Evolutionary conservation across 192 early-diverging fungal genomes (phyloP).

Genomic region (Mortierella hygrophila): DNA sequence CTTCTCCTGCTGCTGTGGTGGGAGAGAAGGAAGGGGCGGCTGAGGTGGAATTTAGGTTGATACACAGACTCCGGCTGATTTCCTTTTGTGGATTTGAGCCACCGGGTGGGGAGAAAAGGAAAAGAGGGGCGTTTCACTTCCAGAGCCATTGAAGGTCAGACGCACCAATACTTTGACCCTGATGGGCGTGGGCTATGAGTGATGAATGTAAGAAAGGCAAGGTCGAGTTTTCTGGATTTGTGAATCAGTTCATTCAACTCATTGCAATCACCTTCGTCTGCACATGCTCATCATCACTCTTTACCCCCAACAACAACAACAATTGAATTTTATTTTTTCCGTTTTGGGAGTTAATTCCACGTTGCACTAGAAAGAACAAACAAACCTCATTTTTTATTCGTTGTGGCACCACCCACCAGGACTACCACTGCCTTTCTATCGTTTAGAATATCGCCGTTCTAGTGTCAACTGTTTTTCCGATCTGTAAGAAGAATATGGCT

Average conservation of each 20-base stretch:
- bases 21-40: no score
- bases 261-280: not conserved
- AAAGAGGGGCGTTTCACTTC: no score
- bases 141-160: no score
- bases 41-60: no score
- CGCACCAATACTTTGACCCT: not conserved
- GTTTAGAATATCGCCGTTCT: constrained; percentile 1
- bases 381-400: not conserved
- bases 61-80: no score
- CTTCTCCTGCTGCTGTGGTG: no score
- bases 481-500: not conserved
- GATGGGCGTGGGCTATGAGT: not conserved
- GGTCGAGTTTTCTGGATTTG: not conserved
- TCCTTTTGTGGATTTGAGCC: no score
- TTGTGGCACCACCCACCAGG: not conserved
- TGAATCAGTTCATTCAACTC: not conserved
- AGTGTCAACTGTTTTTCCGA: not conserved
- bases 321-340: not conserved
- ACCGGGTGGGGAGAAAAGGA: no score
- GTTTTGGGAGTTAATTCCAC: not conserved
- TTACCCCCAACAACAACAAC: not conserved
- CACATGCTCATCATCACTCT: not conserved
- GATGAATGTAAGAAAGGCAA: not conserved
- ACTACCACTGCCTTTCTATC: not conserved
- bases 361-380: not conserved